phyloP scores from a whole-genome alignment of 139 green algal species.

The Chlorella vulgaris region DNA sequence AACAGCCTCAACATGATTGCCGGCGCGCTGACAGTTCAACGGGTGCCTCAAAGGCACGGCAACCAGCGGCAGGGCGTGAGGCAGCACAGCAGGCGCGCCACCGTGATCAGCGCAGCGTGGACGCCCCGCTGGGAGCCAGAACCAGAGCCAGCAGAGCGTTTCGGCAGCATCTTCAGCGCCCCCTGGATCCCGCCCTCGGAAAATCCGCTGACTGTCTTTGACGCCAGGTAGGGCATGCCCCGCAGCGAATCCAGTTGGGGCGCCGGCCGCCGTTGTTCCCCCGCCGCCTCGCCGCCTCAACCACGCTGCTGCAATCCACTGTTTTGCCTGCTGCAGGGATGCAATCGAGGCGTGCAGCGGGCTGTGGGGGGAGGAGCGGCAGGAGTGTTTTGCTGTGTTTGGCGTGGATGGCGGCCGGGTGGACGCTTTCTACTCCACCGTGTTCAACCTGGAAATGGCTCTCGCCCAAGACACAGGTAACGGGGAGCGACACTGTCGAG shows the following conservation, averaged over 20 bases:
- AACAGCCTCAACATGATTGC: too few relatives aligned
- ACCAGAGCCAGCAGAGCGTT: background rate
- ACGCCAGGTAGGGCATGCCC: background rate
- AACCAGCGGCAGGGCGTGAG: too few relatives aligned
- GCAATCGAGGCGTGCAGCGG: slow-evolving; percentile 42
- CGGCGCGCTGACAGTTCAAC: too few relatives aligned
- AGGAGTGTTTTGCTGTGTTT: slow-evolving; percentile 32
- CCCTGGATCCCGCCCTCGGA: background rate
- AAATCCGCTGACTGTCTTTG: slow-evolving; percentile 3
- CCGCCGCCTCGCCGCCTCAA: too few relatives aligned
- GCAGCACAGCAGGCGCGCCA: background rate
- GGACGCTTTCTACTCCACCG: slow-evolving; percentile 13
- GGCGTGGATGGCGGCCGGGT: slow-evolving; percentile 23
- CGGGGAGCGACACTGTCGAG: background rate
- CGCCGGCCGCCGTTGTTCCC: too few relatives aligned
- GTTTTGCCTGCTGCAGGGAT: slow-evolving; percentile 22
- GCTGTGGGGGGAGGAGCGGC: slow-evolving; percentile 36
- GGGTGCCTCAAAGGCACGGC: too few relatives aligned
- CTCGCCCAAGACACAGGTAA: slow-evolving; percentile 7
- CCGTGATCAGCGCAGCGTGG: slow-evolving; percentile 1
- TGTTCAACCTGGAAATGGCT: slow-evolving; percentile 1
- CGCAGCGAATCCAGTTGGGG: background rate
- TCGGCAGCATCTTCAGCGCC: background rate
- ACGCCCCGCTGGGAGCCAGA: background rate
- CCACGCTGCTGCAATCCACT: background rate